These are phyloP conservation scores for Leccinum subgranulosum DNA, from an alignment of 768 basidiomycete species.

Conservation along the genomic window DNA sequence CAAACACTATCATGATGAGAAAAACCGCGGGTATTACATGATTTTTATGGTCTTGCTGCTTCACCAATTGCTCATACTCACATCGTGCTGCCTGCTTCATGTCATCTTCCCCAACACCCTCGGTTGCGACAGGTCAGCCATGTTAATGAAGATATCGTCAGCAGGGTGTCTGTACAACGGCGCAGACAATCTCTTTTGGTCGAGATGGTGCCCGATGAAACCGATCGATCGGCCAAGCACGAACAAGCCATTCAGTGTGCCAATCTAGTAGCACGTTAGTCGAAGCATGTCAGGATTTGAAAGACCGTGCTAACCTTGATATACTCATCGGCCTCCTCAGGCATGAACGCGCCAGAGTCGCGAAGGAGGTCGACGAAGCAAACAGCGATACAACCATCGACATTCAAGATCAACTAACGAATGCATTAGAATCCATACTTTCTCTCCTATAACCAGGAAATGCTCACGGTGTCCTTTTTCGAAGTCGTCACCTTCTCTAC, in stretches of 20 bases:
- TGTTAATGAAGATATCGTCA: constrained; percentile 95
- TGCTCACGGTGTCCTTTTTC: constrained; percentile 88
- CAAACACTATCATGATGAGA: background rate
- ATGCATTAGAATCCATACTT: background rate
- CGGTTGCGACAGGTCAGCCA: constrained; percentile 81
- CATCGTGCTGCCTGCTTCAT: background rate
- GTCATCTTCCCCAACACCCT: constrained; percentile 58
- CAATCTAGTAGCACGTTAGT: constrained; percentile 47
- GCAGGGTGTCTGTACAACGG: constrained; percentile 94
- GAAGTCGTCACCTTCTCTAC: constrained; percentile 97
- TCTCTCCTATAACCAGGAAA: background rate
- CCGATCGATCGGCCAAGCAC: constrained; percentile 97
- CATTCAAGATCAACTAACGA: constrained; percentile 83
- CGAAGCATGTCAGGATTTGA: background rate
- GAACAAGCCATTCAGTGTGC: constrained; percentile 93
- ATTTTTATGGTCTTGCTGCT: background rate
- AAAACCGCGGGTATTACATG: constrained; percentile 18
- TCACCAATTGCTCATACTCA: background rate
- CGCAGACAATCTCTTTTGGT: constrained; percentile 93
- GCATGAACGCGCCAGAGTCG: constrained; percentile 90
- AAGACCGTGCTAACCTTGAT: constrained; percentile 54
- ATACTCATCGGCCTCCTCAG: constrained; percentile 96
- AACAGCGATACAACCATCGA: constrained; percentile 93
- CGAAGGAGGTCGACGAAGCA: constrained; percentile 95
- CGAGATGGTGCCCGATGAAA: constrained; percentile 94